Percentiles rank a stretch among this genome's conserved stretches.
phyloP scores from a whole-genome alignment of 192 early-diverging fungal species.

The Coemansia sp. region DNA sequence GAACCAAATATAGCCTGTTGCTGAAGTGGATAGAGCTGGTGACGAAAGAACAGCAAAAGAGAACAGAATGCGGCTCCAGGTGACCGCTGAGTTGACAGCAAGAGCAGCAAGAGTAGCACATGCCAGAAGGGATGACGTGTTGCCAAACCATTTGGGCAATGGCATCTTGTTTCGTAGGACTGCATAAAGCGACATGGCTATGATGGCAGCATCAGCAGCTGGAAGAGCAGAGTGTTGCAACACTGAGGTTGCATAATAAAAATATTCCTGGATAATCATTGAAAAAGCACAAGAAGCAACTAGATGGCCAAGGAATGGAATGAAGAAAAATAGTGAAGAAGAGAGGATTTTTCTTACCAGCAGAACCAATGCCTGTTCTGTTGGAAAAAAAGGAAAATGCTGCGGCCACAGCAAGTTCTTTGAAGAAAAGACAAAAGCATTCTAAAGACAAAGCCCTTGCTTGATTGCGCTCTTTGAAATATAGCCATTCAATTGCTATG shows the following conservation, averaged over 20 bases:
- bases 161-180: background rate
- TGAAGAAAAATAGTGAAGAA: background rate
- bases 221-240: background rate
- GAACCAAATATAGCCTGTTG: background rate
- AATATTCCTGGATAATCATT: conserved; percentile 1
- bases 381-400: background rate
- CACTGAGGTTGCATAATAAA: background rate
- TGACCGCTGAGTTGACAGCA: background rate
- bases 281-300: background rate
- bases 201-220: background rate
- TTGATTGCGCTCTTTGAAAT: background rate
- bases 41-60: background rate
- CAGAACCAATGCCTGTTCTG: background rate
- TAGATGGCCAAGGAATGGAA: background rate
- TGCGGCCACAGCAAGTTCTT: background rate
- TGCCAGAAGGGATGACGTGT: background rate
- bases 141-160: background rate
- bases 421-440: background rate
- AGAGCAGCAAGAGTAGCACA: background rate
- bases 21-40: background rate
- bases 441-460: background rate
- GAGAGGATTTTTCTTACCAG: background rate
- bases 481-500: background rate
- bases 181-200: background rate
- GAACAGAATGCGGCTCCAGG: background rate